Conservation (phyloP, 345 rosid species). For the Noccaea bulbosa region DNA sequence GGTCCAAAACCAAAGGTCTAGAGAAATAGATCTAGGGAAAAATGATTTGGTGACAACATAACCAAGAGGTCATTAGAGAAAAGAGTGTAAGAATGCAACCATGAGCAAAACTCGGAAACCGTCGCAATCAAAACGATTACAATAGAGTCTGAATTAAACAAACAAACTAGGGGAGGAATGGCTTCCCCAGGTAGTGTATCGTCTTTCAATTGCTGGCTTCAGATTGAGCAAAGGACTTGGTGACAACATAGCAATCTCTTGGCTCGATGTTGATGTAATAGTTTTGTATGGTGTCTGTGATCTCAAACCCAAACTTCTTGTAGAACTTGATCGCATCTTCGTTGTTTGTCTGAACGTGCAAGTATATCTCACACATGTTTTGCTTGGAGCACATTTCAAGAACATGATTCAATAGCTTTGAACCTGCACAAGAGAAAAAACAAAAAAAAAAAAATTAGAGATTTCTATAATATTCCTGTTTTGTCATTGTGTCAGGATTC, state of each 20-base stretch:
- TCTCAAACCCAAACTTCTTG: constrained; percentile 89
- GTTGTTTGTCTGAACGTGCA: constrained; percentile 97
- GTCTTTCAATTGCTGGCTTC: constrained; percentile 59
- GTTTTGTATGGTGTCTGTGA: constrained; percentile 82
- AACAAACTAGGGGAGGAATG: constrained; percentile 33
- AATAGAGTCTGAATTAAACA: constrained; percentile 17
- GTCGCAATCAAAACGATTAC: neutral
- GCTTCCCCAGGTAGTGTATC: constrained; percentile 24
- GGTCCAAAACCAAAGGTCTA: constrained; percentile 3
- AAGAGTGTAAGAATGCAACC: neutral
- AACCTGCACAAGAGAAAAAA: constrained; percentile 57
- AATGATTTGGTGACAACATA: no score
- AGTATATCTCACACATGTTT: constrained; percentile 77
- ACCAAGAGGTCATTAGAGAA: neutral
- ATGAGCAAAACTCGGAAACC: constrained; percentile 17
- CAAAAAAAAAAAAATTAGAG: neutral
- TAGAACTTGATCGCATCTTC: constrained; percentile 96
- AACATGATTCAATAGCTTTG: constrained; percentile 84
- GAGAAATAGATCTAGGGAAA: neutral
- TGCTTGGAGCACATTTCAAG: constrained; percentile 77
- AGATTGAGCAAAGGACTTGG: constrained; percentile 59
- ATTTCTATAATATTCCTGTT: constrained; percentile 1
- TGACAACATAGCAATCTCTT: constrained; percentile 81
- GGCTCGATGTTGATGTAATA: constrained; percentile 86
- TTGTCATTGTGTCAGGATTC: constrained; percentile 1